These are phyloP conservation scores for Actinidia chinensis DNA, from an alignment of 179 eudicot species.

Conservation along the genomic window DNA sequence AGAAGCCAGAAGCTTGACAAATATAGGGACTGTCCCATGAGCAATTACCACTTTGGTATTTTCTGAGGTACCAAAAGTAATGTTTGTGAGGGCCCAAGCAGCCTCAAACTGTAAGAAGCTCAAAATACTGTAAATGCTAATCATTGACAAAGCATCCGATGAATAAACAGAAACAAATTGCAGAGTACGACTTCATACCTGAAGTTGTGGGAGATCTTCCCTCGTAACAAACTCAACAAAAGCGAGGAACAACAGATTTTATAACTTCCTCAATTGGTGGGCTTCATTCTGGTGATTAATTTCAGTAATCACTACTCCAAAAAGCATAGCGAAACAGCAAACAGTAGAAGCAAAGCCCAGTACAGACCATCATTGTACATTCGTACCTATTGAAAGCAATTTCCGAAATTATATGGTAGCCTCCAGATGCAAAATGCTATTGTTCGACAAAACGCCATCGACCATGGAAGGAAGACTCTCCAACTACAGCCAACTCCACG, in stretches of 20 bases:
- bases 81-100: conserved; percentile 91
- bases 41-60: conserved; percentile 81
- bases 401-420: conserved; percentile 85
- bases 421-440: conserved; percentile 53
- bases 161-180: neutral
- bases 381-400: conserved; percentile 79
- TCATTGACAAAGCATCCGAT: neutral
- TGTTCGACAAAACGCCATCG: conserved; percentile 37
- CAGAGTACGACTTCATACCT: conserved; percentile 45
- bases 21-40: conserved; percentile 85
- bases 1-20: conserved; percentile 85
- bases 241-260: conserved; percentile 78
- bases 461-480: conserved; percentile 54
- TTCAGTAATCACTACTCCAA: neutral
- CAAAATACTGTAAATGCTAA: neutral
- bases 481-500: conserved; percentile 30
- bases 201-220: conserved; percentile 89
- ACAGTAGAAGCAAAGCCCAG: conserved; percentile 5
- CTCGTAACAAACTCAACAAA: conserved; percentile 82
- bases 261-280: conserved; percentile 98
- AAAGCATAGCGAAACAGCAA: neutral
- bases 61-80: conserved; percentile 94
- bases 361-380: neutral
- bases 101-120: conserved; percentile 61
- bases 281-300: conserved; percentile 57